Evolutionary conservation across 768 basidiomycete genomes (phyloP).

Genomic region (Psilocybe cyanescens): DNA sequence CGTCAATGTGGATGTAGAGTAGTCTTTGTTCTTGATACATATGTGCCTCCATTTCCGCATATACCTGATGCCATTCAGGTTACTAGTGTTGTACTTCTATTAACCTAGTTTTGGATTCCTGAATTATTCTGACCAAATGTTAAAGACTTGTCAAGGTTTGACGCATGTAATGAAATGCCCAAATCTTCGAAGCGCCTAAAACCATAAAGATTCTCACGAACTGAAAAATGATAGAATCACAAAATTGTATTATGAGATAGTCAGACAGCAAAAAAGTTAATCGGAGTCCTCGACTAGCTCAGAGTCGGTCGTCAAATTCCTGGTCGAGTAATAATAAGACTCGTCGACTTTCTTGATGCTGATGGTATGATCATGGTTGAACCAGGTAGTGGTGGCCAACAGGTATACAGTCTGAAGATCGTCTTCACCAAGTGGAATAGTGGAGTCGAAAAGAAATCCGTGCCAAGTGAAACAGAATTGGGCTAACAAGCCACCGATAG

Average conservation of each 20-base stretch:
- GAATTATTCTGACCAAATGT: no score
- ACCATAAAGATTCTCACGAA: no score
- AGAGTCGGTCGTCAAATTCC: constrained; percentile 1
- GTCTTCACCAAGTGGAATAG: constrained; percentile 41
- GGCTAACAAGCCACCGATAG: constrained; percentile 27
- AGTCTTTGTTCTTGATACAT: constrained; percentile 13
- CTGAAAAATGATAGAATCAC: background rate
- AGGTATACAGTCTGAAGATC: constrained; percentile 43
- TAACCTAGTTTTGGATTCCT: no score
- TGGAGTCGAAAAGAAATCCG: constrained; percentile 35
- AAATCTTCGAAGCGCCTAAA: no score
- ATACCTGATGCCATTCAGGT: no score
- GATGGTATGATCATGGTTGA: constrained; percentile 21
- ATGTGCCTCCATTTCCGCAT: background rate
- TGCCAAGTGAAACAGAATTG: constrained; percentile 40
- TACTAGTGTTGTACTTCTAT: background rate
- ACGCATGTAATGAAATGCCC: no score
- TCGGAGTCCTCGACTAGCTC: background rate
- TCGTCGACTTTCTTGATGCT: constrained; percentile 22
- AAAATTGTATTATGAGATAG: background rate
- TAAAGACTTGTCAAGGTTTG: no score
- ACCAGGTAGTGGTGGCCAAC: constrained; percentile 30
- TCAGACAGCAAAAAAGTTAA: background rate
- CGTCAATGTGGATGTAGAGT: constrained; percentile 76
- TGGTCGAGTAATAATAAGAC: constrained; percentile 19